Evolutionary conservation across 116 monocot genomes (phyloP).

Genomic region (Trichopus zeylanicus): DNA sequence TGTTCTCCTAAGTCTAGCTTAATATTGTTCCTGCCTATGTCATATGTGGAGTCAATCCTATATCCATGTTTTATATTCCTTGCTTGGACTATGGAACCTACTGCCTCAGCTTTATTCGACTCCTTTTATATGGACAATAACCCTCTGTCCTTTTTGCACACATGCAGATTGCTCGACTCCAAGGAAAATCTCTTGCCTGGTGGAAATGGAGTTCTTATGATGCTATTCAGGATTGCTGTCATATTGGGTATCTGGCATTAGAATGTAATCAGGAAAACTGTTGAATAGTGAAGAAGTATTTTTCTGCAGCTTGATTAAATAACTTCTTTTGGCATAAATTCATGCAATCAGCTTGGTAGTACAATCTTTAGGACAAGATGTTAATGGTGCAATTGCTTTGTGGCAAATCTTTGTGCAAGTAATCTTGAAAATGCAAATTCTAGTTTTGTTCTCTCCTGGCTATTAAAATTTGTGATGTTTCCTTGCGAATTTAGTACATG

Average conservation of each 20-base stretch:
- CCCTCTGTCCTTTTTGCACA: background rate
- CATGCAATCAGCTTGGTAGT: background rate
- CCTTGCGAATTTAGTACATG: too few relatives aligned
- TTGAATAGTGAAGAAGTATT: background rate
- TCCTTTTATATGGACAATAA: background rate
- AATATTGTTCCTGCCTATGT: background rate
- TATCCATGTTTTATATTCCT: background rate
- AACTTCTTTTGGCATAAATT: background rate
- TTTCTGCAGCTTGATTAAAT: background rate
- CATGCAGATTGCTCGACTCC: constrained; percentile 9
- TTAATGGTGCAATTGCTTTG: too few relatives aligned
- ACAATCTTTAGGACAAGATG: too few relatives aligned
- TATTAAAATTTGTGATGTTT: too few relatives aligned
- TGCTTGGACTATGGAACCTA: background rate
- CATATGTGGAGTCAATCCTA: background rate
- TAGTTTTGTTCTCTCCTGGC: too few relatives aligned
- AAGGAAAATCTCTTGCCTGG: constrained; percentile 43
- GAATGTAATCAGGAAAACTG: constrained; percentile 1
- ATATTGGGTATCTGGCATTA: constrained; percentile 59
- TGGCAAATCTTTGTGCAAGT: too few relatives aligned
- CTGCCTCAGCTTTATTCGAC: background rate
- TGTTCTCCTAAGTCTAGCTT: too few relatives aligned
- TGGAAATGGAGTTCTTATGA: constrained; percentile 30
- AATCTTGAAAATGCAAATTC: too few relatives aligned
- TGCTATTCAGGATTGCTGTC: constrained; percentile 44